Percentiles rank a stretch among this genome's conserved stretches.
phyloP scores from a whole-genome alignment of 2,329 filamentous ascomycete genomes.

The Ciborinia camelliae region DNA sequence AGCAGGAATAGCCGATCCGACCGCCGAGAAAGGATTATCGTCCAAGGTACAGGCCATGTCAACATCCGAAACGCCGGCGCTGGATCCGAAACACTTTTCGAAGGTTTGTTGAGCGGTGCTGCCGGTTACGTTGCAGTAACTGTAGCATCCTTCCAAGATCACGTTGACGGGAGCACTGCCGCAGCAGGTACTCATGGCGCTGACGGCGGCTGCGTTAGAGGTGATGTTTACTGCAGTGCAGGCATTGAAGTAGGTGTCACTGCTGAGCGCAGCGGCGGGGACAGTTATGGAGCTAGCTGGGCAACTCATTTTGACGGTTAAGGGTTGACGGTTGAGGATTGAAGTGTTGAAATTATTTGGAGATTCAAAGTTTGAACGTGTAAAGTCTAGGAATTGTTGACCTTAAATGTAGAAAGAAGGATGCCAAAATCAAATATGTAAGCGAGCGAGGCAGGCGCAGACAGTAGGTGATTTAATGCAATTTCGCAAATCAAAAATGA shows the following conservation, averaged over 20 bases:
- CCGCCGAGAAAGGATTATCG: background rate
- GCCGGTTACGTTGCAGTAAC: slow-evolving; percentile 18
- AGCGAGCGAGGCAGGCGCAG: background rate
- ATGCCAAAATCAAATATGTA: background rate
- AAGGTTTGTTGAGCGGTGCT: slow-evolving; percentile 12
- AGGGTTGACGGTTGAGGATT: background rate
- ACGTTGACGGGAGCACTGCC: slow-evolving; percentile 3
- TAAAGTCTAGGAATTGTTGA: background rate
- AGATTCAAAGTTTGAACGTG: background rate
- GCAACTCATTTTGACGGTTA: slow-evolving; percentile 11
- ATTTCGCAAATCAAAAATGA: too few species aligned
- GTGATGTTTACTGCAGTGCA: slow-evolving; percentile 17
- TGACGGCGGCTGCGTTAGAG: slow-evolving; percentile 4
- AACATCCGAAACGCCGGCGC: background rate
- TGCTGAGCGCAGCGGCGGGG: background rate
- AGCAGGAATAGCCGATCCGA: background rate
- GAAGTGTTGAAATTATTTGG: background rate
- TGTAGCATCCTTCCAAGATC: slow-evolving; percentile 14
- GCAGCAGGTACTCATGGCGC: slow-evolving; percentile 8
- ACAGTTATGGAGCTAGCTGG: background rate
- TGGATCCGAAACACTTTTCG: background rate
- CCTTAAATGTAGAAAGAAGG: slow-evolving; percentile 9
- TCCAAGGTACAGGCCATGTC: slow-evolving; percentile 11
- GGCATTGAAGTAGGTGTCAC: background rate
- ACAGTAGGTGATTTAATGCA: background rate